A percentile compares a stretch with the other conserved stretches of the same genome.
These are phyloP conservation scores for Trichophyton rubrum DNA, from an alignment of 2,329 filamentous ascomycete genomes.

Conservation along the genomic window DNA sequence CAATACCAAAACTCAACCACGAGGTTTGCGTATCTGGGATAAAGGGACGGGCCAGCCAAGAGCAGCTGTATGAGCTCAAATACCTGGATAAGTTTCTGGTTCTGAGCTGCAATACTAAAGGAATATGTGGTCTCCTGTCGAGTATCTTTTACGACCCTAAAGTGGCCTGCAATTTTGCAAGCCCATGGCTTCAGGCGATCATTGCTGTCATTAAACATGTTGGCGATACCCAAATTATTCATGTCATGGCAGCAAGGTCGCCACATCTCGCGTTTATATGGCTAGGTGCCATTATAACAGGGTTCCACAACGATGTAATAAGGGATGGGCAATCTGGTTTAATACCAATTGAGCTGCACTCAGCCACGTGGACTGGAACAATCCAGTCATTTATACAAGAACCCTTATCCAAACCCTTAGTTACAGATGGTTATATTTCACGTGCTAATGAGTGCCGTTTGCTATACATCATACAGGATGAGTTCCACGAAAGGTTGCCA, in stretches of 20 bases:
- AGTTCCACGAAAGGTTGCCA: background rate
- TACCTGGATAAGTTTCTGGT: background rate
- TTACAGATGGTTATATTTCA: background rate
- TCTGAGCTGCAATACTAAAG: background rate
- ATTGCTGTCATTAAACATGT: background rate
- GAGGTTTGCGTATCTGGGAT: background rate
- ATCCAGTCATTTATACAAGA: background rate
- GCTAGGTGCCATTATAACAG: background rate
- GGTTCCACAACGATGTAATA: background rate
- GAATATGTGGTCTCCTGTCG: background rate
- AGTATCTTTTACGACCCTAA: background rate
- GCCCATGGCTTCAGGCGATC: background rate
- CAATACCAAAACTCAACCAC: background rate
- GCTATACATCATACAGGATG: background rate
- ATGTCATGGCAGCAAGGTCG: background rate
- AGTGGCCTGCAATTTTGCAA: background rate
- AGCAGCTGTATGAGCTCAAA: background rate
- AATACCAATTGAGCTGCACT: background rate
- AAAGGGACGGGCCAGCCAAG: background rate
- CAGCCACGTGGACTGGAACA: background rate
- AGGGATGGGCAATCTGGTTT: background rate
- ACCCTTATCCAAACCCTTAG: background rate
- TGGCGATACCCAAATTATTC: background rate
- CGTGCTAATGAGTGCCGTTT: background rate
- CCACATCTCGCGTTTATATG: background rate